These are phyloP conservation scores for Besnoitia besnoiti DNA, from an alignment of 169 alveolate species.

Conservation along the genomic window DNA sequence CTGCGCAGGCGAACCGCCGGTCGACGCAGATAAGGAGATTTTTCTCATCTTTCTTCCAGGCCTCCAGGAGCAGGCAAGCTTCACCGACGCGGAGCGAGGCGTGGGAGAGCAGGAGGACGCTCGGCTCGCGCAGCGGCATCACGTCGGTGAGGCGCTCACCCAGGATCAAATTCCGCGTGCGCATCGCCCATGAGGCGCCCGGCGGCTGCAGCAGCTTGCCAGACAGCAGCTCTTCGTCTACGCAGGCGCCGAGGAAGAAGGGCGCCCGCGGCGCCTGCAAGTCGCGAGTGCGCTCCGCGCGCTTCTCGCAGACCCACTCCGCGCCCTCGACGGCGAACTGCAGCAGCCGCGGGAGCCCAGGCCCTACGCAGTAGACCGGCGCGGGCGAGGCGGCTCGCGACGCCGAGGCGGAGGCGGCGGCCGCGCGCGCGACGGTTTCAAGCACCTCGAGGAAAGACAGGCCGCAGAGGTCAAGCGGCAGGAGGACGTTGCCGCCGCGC, in stretches of 20 bases:
- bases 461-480: slow-evolving; percentile 53
- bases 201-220: not conserved
- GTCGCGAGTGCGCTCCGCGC: slow-evolving; percentile 40
- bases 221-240: slow-evolving; percentile 25
- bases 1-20: not conserved
- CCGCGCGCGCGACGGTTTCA: not conserved
- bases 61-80: slow-evolving; percentile 44
- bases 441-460: slow-evolving; percentile 41
- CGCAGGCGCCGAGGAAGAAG: slow-evolving; percentile 21
- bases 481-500: slow-evolving; percentile 47
- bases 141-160: slow-evolving; percentile 52
- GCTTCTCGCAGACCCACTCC: slow-evolving; percentile 52
- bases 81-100: slow-evolving; percentile 58
- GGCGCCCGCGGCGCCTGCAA: slow-evolving; percentile 27
- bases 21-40: not conserved
- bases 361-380: slow-evolving; percentile 55
- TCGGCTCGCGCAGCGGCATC: slow-evolving; percentile 55
- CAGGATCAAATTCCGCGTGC: slow-evolving; percentile 8
- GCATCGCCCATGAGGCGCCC: slow-evolving; percentile 9
- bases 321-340: slow-evolving; percentile 57
- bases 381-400: not conserved
- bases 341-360: slow-evolving; percentile 52
- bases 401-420: slow-evolving; percentile 43
- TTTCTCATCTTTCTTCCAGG: slow-evolving; percentile 29
- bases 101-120: slow-evolving; percentile 35